A percentile compares a stretch with the other conserved stretches of the same genome.
Evolutionary conservation across 495 filamentous ascomycete genomes (phyloP).

Genomic region (Trichoderma orchidacearum): DNA sequence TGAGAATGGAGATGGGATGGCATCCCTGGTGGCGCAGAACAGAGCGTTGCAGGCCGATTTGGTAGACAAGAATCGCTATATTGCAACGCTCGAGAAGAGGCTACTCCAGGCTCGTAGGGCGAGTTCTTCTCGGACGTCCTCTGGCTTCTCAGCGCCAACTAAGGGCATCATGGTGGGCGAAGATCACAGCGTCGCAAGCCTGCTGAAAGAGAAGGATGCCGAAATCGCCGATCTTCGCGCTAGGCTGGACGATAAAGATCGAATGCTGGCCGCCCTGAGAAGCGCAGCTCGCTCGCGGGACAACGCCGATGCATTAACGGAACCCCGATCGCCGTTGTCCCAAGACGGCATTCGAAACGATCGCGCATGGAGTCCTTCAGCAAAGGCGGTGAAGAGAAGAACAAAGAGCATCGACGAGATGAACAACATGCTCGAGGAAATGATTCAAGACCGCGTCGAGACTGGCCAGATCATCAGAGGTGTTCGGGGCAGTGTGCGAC

Average conservation of each 20-base stretch:
- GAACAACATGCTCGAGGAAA: slow-evolving; percentile 81
- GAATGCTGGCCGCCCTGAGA: slow-evolving; percentile 82
- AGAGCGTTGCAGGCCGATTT: slow-evolving; percentile 86
- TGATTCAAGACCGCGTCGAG: slow-evolving; percentile 81
- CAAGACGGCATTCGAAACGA: slow-evolving; percentile 8
- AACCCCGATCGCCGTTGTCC: slow-evolving; percentile 11
- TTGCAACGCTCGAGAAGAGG: slow-evolving; percentile 81
- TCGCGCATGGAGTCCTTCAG: slow-evolving; percentile 7
- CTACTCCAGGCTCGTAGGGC: slow-evolving; percentile 83
- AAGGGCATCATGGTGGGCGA: slow-evolving; percentile 51
- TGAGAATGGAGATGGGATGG: slow-evolving; percentile 79
- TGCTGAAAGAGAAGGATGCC: slow-evolving; percentile 79
- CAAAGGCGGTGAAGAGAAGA: slow-evolving; percentile 21
- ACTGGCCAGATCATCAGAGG: slow-evolving; percentile 49
- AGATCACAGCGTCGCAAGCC: slow-evolving; percentile 47
- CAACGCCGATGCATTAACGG: slow-evolving; percentile 45
- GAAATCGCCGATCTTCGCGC: slow-evolving; percentile 86
- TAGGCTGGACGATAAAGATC: slow-evolving; percentile 87
- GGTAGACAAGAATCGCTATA: slow-evolving; percentile 90
- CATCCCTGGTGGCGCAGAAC: slow-evolving; percentile 67
- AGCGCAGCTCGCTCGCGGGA: slow-evolving; percentile 79
- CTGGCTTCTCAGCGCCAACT: slow-evolving; percentile 42
- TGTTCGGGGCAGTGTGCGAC: slow-evolving; percentile 38
- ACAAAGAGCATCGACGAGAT: slow-evolving; percentile 74
- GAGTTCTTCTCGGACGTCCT: slow-evolving; percentile 74